phyloP scores from a whole-genome alignment of 495 filamentous ascomycete genomes.

The Hamigera avellanea region DNA sequence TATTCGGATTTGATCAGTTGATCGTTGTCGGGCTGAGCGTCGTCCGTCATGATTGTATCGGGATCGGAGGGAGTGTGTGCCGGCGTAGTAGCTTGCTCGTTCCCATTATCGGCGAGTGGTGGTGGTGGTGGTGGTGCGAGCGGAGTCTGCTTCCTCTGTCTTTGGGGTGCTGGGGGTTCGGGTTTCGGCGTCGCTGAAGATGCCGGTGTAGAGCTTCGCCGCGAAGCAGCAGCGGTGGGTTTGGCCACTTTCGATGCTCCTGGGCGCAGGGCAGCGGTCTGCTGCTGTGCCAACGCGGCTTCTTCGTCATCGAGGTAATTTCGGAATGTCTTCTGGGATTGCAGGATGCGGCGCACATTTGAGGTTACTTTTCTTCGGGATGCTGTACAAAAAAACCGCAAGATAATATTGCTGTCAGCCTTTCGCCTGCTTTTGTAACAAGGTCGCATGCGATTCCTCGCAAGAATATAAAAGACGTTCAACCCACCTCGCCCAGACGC shows the following conservation, averaged over 20 bases:
- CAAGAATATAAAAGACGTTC: neutral
- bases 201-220: slow-evolving; percentile 27
- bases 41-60: no score
- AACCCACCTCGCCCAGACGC: slow-evolving; percentile 31
- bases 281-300: slow-evolving; percentile 44
- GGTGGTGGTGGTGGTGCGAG: neutral
- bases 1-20: slow-evolving; percentile 24
- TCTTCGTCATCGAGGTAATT: slow-evolving; percentile 88
- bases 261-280: slow-evolving; percentile 13
- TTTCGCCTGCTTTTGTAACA: no score
- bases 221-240: slow-evolving; percentile 5
- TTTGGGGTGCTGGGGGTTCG: slow-evolving; percentile 4
- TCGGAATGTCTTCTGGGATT: slow-evolving; percentile 80
- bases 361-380: slow-evolving; percentile 51
- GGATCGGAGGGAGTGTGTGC: no score
- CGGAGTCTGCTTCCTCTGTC: slow-evolving; percentile 11
- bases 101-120: neutral
- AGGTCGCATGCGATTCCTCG: no score
- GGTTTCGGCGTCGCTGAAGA: slow-evolving; percentile 12
- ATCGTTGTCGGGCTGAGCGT: slow-evolving; percentile 17
- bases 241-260: slow-evolving; percentile 12
- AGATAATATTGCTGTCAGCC: neutral
- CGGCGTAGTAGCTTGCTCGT: no score
- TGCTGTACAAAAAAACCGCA: slow-evolving; percentile 1
- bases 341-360: slow-evolving; percentile 81